These are phyloP conservation scores for Diaporthe vaccinii DNA, from an alignment of 2,329 filamentous ascomycete genomes.

Conservation along the genomic window DNA sequence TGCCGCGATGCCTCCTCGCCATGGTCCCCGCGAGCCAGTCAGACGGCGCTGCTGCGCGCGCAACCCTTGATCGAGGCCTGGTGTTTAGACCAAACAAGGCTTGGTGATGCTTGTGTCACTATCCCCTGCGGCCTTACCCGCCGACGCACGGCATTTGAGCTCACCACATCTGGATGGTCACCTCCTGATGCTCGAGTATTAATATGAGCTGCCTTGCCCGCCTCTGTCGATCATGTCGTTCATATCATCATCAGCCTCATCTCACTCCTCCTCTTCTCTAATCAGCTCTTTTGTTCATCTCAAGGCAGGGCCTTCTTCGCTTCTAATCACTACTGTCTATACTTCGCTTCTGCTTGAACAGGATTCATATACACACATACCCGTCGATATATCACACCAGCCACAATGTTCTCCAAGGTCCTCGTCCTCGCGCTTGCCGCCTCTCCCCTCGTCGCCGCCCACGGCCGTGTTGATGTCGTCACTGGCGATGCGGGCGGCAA, in stretches of 20 bases:
- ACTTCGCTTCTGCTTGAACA: not conserved
- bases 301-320: slow-evolving; percentile 41
- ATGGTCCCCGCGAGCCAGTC: not conserved
- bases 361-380: not conserved
- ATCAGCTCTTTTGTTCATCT: slow-evolving; percentile 24
- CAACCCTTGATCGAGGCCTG: not conserved
- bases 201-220: slow-evolving; percentile 10
- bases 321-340: slow-evolving; percentile 31
- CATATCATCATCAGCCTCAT: slow-evolving; percentile 25
- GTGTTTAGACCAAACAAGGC: not conserved
- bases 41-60: not conserved
- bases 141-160: not conserved
- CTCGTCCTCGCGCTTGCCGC: slow-evolving; percentile 47
- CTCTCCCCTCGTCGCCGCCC: slow-evolving; percentile 49
- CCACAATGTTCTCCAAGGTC: slow-evolving; percentile 47
- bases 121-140: slow-evolving; percentile 4
- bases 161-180: not conserved
- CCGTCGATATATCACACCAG: not conserved
- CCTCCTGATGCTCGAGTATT: slow-evolving; percentile 28
- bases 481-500: slow-evolving; percentile 56
- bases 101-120: slow-evolving; percentile 21
- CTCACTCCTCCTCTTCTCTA: not conserved
- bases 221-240: not conserved
- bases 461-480: slow-evolving; percentile 50
- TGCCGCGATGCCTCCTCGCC: not conserved